phyloP scores from a whole-genome alignment of 805 yeast species.

The Starmerella stigmatis region DNA sequence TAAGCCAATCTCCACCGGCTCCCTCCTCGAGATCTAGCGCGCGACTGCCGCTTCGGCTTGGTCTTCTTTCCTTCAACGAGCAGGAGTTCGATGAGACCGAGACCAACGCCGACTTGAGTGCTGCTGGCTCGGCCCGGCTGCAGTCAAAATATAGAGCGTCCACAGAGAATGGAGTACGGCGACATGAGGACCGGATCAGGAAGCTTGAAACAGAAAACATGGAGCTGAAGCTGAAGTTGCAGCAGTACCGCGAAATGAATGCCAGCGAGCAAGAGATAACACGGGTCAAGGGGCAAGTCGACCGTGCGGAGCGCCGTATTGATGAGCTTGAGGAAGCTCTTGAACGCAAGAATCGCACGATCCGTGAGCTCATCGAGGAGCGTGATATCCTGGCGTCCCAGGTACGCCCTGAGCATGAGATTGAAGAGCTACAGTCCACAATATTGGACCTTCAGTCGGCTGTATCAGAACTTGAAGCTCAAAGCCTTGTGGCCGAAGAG shows the following conservation, averaged over 20 bases:
- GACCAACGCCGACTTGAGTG: neutral
- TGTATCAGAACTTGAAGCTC: slow-evolving; percentile 11
- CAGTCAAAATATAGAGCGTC: neutral
- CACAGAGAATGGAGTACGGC: slow-evolving; percentile 1
- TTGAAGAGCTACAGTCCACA: slow-evolving; percentile 4
- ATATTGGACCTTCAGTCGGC: slow-evolving; percentile 11
- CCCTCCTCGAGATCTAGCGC: neutral
- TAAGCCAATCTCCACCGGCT: neutral
- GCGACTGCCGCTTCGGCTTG: neutral
- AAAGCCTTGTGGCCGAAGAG: neutral
- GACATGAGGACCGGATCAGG: slow-evolving; percentile 5
- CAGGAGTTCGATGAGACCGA: neutral
- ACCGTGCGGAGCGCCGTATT: slow-evolving; percentile 15
- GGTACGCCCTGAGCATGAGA: neutral
- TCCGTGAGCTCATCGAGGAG: slow-evolving; percentile 9
- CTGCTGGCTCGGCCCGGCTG: neutral
- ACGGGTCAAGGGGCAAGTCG: slow-evolving; percentile 4
- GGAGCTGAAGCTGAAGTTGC: slow-evolving; percentile 22
- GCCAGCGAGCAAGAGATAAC: slow-evolving; percentile 13
- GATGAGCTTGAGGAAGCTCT: slow-evolving; percentile 17
- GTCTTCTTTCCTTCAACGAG: slow-evolving; percentile 4
- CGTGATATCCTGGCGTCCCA: slow-evolving; percentile 2
- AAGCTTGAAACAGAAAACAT: slow-evolving; percentile 23
- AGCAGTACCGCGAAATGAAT: slow-evolving; percentile 12
- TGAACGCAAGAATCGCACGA: slow-evolving; percentile 13